Conservation (phyloP, 768 basidiomycete species). For the Tricholoma saponaceum region DNA sequence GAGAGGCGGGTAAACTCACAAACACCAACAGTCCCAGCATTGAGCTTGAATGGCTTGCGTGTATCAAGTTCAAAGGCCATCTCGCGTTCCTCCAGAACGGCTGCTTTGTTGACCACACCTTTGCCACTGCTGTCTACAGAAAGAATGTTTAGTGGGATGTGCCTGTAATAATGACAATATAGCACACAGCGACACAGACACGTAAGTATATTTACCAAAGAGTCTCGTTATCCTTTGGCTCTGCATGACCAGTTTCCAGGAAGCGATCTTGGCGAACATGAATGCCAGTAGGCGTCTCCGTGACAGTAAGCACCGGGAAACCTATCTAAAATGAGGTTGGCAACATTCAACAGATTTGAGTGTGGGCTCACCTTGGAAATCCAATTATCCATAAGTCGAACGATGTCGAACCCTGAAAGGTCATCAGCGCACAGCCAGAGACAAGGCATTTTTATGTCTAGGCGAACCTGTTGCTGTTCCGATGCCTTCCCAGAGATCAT, state of each 20-base stretch:
- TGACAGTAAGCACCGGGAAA: constrained; percentile 87
- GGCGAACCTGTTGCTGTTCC: constrained; percentile 57
- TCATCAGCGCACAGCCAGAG: background rate
- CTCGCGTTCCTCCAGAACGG: constrained; percentile 68
- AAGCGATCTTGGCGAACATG: constrained; percentile 88
- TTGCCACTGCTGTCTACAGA: constrained; percentile 60
- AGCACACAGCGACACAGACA: background rate
- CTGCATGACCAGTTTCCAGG: constrained; percentile 77
- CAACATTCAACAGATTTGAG: background rate
- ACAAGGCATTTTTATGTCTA: background rate
- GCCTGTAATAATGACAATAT: constrained; percentile 39
- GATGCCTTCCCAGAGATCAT: constrained; percentile 87
- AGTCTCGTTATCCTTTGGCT: constrained; percentile 81
- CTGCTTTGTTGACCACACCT: constrained; percentile 50
- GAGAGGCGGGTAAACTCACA: constrained; percentile 48
- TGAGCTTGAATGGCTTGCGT: constrained; percentile 80
- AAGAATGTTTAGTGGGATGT: constrained; percentile 73
- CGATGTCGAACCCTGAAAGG: constrained; percentile 55
- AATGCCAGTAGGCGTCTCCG: constrained; percentile 69
- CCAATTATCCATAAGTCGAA: constrained; percentile 89
- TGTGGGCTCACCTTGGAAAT: constrained; percentile 57
- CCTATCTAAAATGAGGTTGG: constrained; percentile 41
- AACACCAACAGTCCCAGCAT: constrained; percentile 84
- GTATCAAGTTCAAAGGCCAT: constrained; percentile 68
- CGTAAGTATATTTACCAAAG: constrained; percentile 53